Base-by-base conservation (phyloP, 306 rosid genomes). In the Fragaria vesca region DNA sequence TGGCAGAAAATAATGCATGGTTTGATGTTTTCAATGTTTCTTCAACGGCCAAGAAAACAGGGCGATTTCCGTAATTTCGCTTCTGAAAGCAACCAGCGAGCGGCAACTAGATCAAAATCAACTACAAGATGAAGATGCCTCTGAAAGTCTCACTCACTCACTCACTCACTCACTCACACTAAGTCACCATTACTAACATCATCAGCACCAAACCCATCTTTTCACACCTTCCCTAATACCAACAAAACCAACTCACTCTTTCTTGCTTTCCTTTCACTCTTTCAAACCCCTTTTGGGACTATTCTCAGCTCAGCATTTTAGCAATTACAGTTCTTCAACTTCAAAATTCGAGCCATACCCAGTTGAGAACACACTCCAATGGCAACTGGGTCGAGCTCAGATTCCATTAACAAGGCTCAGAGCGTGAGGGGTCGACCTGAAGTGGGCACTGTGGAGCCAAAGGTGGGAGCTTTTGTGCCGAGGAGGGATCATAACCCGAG, bases 401-500 rank as follows among this genome's bases (percentile, higher is more conserved):
- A 81, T 69, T 70, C 66, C n/a, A 42, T 69, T 11, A 81, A 61
- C 47, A 77, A 73, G 80, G 71, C 78, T 6, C 66, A 66, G 80
- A 76, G 60, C 51, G 82, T 72, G 78, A 89, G 54, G 76, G 58
- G 76, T 57, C 72, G 78, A 48, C 70, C 81, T 42, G 87, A 79
- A 75, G 74, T 73, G 17, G 80, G 80, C 74, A 80, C 83, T 43
- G 52, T 65, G 76, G 83, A 58, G n/a, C 82, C 82, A 9, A 83
- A 78, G 78, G 82, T 91, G 30, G 89, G 85, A 69, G 90, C 91
- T 1, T 94, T 94, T 80, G 88, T 90, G 69, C 87, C 94, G 18
- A 88, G 84, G 86, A 81, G 61, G 30, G 94, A 89, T 51, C 91
- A 87, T 81, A 84, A 86, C 82, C 98, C 98, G 5, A 83, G 81